Evolutionary conservation across 495 filamentous ascomycete genomes (phyloP).

Genomic region (Trichoderma erinaceum): DNA sequence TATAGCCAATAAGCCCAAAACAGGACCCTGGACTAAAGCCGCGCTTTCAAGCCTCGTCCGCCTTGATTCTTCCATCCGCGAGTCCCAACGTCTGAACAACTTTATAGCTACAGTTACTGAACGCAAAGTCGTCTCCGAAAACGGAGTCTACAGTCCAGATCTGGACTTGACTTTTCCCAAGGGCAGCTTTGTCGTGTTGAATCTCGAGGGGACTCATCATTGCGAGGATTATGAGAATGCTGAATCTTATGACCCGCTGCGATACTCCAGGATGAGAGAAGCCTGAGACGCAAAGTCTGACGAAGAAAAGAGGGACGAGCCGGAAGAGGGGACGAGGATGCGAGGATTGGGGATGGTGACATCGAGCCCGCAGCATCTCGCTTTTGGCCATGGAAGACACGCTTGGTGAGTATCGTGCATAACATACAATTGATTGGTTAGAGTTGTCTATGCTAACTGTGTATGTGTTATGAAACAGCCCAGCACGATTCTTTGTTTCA

Average conservation of each 20-base stretch:
- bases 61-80: conserved; percentile 32
- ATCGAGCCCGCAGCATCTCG: conserved; percentile 28
- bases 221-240: conserved; percentile 30
- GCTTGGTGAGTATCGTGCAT: conserved; percentile 27
- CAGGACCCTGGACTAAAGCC: conserved; percentile 36
- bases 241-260: conserved; percentile 27
- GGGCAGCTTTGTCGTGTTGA: conserved; percentile 28
- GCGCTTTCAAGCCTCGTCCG: conserved; percentile 27
- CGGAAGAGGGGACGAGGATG: conserved; percentile 25
- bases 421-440: not conserved
- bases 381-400: conserved; percentile 35
- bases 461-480: conserved; percentile 23
- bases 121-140: conserved; percentile 30
- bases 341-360: conserved; percentile 33
- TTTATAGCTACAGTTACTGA: conserved; percentile 28
- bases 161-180: conserved; percentile 32
- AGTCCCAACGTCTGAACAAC: conserved; percentile 31
- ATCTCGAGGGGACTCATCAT: conserved; percentile 28
- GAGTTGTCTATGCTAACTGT: not conserved
- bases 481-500: conserved; percentile 39
- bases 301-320: conserved; percentile 15
- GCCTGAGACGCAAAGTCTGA: conserved; percentile 26
- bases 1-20: conserved; percentile 24
- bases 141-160: conserved; percentile 28
- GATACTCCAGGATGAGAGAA: conserved; percentile 28